A percentile compares a stretch with the other conserved stretches of the same genome.
These are phyloP conservation scores for Henckelia pumila DNA, from an alignment of 257 asterid species.

Conservation along the genomic window DNA sequence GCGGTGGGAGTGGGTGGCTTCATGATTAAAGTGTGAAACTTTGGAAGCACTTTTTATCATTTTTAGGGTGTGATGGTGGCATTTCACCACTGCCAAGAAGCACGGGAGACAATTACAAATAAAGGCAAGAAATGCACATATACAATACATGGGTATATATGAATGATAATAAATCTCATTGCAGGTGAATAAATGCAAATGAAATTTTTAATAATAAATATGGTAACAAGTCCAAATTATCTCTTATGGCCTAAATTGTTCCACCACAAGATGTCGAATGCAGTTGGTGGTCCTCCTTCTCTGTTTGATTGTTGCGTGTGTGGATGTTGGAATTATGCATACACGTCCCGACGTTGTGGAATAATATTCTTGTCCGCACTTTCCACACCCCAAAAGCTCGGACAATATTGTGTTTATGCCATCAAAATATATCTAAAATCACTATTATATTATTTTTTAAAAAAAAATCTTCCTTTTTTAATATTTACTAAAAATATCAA, in stretches of 20 bases:
- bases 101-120: constrained; percentile 28
- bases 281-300: constrained; percentile 19
- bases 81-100: constrained; percentile 40
- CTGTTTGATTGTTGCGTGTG: background rate
- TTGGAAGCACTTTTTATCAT: constrained; percentile 29
- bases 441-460: no score
- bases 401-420: no score
- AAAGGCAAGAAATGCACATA: background rate
- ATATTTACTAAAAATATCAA: no score
- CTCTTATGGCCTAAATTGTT: constrained; percentile 9
- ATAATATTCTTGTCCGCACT: background rate
- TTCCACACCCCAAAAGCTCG: background rate
- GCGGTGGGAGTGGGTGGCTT: constrained; percentile 32
- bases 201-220: no score
- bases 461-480: no score
- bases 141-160: no score
- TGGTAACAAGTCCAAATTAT: background rate
- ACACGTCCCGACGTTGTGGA: background rate
- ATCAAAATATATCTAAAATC: no score
- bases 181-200: no score
- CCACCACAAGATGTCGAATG: constrained; percentile 29
- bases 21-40: constrained; percentile 63
- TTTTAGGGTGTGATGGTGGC: constrained; percentile 35
- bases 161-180: no score
- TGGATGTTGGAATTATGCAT: background rate